phyloP scores from a whole-genome alignment of 2,329 filamentous ascomycete genomes.

The Xylariaceae sp. region DNA sequence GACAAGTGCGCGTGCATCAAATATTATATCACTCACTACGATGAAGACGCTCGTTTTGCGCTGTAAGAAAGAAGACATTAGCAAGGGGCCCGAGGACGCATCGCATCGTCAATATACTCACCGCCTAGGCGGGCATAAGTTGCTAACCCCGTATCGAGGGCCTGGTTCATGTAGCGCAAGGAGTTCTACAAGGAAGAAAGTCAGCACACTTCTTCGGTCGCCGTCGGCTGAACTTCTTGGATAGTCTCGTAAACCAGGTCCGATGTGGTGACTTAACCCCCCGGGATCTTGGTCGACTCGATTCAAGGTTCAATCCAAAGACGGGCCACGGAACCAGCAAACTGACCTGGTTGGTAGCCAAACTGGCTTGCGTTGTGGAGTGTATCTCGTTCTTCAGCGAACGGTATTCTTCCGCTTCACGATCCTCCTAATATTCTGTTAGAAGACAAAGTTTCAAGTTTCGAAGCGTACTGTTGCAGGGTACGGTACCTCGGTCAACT shows the following conservation, averaged over 20 bases:
- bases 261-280: too few species aligned
- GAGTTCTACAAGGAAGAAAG: constrained; percentile 44
- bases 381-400: constrained; percentile 58
- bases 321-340: neutral
- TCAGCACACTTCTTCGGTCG: too few species aligned
- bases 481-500: constrained; percentile 58
- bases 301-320: neutral
- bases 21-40: constrained; percentile 56
- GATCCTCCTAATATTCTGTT: constrained; percentile 60
- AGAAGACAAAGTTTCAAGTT: too few species aligned
- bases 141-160: constrained; percentile 64
- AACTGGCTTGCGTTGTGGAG: constrained; percentile 71
- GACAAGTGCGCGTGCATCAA: too few species aligned
- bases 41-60: constrained; percentile 74
- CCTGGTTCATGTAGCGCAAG: constrained; percentile 60
- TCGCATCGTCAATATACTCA: constrained; percentile 7
- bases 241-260: too few species aligned
- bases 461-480: neutral
- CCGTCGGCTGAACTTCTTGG: too few species aligned
- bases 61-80: too few species aligned
- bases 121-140: constrained; percentile 65
- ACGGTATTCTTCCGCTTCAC: constrained; percentile 52
- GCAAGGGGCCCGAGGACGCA: too few species aligned
- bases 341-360: constrained; percentile 46
- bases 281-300: too few species aligned